Base-by-base conservation (phyloP, 768 basidiomycete species). In the Leccinum uliginosum region DNA sequence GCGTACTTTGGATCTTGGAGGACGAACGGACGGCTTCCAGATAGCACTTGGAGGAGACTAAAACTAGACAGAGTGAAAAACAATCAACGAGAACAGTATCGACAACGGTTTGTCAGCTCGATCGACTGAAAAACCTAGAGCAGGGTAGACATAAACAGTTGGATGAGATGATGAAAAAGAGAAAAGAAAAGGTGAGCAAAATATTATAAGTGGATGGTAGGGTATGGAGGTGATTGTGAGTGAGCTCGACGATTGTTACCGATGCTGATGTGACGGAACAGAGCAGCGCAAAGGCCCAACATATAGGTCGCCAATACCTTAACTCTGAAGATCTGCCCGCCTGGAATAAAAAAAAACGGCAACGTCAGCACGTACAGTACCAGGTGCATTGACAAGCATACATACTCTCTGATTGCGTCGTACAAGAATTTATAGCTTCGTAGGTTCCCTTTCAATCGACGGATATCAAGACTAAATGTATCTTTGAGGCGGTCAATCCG, bases 381-480 rank as follows among this genome's bases (percentile, higher is more conserved):
- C 30, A 60, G 14, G 23, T 40, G 15, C n/a, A 67, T 29, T 14
- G 47, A 56, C 54, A 62, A 54, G 40, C 19, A 9, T 23, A 83
- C 91, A 65, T 71, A 93, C 91, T 89, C 83, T 82, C 91, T 82
- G 70, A 93, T 76, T 57, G 83, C 85, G 76, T 93, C 91, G 69
- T 93, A 93, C 73, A 93, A 76, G 73, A 90, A 93, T 74, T 93
- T 92, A 75, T 93, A 98, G 72, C 91, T 92, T 75, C 91, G 83
- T 69, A 96, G 76, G 69, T 91, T 91, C 27, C 97, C 97, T 72
- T 96, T 94, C 67, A 98, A 70, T 62, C 97, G 76, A 66, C 95
- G 84, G 68, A 98, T 87, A 74, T 98, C 95, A 65, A 98, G 78
- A 73, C 88, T 89, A 72, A 88, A 95, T 46, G 94, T 91, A 68